Conservation (phyloP, 139 green algal species). For the Nannochloris sp. region DNA sequence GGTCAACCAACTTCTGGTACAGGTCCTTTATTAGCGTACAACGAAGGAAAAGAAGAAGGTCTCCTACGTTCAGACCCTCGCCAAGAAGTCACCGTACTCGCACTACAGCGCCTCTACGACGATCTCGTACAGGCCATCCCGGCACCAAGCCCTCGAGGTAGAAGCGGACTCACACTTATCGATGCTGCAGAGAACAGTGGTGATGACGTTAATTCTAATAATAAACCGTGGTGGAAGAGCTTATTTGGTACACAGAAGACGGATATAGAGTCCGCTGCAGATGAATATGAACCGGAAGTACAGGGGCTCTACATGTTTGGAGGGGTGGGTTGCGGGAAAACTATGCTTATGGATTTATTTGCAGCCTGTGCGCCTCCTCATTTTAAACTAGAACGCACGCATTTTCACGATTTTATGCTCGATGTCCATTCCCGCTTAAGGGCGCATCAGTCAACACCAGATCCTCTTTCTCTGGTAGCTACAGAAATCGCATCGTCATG, state of each 20-base stretch:
- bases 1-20: neutral
- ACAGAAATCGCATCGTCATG: slow-evolving; percentile 36
- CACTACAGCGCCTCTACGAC: slow-evolving; percentile 59
- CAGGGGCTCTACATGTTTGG: slow-evolving; percentile 90
- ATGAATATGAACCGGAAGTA: neutral
- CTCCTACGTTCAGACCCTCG: slow-evolving; percentile 56
- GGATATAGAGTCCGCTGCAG: neutral
- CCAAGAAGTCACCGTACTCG: slow-evolving; percentile 58
- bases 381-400: slow-evolving; percentile 65
- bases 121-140: slow-evolving; percentile 21
- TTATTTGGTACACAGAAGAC: slow-evolving; percentile 13
- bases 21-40: slow-evolving; percentile 48
- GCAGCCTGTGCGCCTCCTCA: slow-evolving; percentile 41
- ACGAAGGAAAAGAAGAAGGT: slow-evolving; percentile 23
- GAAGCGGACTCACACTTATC: slow-evolving; percentile 42
- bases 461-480: slow-evolving; percentile 73
- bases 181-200: slow-evolving; percentile 22
- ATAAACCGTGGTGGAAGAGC: slow-evolving; percentile 3
- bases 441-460: slow-evolving; percentile 13
- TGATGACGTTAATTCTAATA: neutral
- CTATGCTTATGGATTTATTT: slow-evolving; percentile 98
- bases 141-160: neutral
- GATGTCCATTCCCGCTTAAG: slow-evolving; percentile 74
- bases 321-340: slow-evolving; percentile 91
- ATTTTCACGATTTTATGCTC: slow-evolving; percentile 99